Conservation (phyloP, 1,139 yeast genomes). For the Saccharomycopsis hybrid region DNA sequence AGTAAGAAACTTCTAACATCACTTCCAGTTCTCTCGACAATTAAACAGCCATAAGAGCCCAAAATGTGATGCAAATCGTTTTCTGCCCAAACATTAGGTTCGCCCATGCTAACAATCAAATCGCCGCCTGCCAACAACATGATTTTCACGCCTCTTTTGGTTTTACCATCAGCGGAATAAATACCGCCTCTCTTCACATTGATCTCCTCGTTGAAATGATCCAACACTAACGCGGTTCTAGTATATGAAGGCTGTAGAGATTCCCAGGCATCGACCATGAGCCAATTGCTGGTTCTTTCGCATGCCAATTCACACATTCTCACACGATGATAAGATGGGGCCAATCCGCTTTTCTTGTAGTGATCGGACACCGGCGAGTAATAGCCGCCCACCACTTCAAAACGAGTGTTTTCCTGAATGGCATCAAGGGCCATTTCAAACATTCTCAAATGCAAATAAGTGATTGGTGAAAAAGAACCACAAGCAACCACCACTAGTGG, state of each 20-base stretch:
- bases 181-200: conserved; percentile 87
- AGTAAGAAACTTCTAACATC: conserved; percentile 89
- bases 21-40: conserved; percentile 93
- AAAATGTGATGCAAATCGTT: conserved; percentile 89
- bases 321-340: conserved; percentile 82
- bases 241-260: conserved; percentile 86
- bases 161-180: conserved; percentile 56
- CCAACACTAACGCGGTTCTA: conserved; percentile 90
- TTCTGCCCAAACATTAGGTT: conserved; percentile 98
- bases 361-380: conserved; percentile 97
- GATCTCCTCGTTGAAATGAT: conserved; percentile 93
- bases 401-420: conserved; percentile 85
- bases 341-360: conserved; percentile 89
- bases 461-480: conserved; percentile 94
- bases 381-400: conserved; percentile 94
- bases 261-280: conserved; percentile 99
- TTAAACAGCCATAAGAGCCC: conserved; percentile 92
- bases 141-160: conserved; percentile 79
- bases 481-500: conserved; percentile 96
- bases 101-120: conserved; percentile 98
- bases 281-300: conserved; percentile 93
- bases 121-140: conserved; percentile 98
- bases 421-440: conserved; percentile 98
- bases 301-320: conserved; percentile 98
- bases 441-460: conserved; percentile 91